These are phyloP conservation scores for Penicillium lagena DNA, from an alignment of 495 filamentous ascomycete species.

Conservation along the genomic window DNA sequence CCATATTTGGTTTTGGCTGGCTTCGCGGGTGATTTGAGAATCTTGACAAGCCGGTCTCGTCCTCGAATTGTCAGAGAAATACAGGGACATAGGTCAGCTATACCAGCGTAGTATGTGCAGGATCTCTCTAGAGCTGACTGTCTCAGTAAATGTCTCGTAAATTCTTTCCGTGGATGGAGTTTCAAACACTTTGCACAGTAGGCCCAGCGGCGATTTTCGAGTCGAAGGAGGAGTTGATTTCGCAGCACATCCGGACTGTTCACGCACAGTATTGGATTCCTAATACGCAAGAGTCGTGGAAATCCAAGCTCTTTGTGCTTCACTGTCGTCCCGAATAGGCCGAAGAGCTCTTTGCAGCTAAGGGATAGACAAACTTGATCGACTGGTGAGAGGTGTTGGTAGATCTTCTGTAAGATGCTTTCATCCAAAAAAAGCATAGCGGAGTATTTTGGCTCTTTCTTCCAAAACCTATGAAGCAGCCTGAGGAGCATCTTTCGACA, in stretches of 20 bases:
- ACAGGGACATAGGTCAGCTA: conserved; percentile 12
- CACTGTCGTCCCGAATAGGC: neutral
- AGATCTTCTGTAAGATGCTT: neutral
- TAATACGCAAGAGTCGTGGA: conserved; percentile 6
- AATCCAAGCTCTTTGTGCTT: conserved; percentile 5
- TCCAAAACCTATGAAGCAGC: neutral
- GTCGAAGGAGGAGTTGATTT: conserved; percentile 13
- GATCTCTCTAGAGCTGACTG: neutral
- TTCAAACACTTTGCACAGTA: conserved; percentile 11
- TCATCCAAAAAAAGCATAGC: neutral
- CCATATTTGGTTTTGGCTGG: neutral
- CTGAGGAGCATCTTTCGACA: too few species aligned
- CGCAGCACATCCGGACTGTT: conserved; percentile 5
- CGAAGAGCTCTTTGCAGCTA: conserved; percentile 6
- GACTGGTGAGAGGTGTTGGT: neutral
- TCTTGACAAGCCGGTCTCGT: conserved; percentile 3
- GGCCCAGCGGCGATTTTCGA: conserved; percentile 10
- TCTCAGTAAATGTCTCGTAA: conserved; percentile 1
- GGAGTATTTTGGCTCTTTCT: neutral
- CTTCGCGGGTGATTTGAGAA: conserved; percentile 5
- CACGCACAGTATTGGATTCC: conserved; percentile 8
- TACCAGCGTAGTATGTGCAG: conserved; percentile 6
- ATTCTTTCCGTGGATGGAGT: conserved; percentile 13
- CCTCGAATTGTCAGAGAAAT: conserved; percentile 7
- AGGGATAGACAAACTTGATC: conserved; percentile 9